Conservation (phyloP, 306 rosid species). For the Rosa multiflora region DNA sequence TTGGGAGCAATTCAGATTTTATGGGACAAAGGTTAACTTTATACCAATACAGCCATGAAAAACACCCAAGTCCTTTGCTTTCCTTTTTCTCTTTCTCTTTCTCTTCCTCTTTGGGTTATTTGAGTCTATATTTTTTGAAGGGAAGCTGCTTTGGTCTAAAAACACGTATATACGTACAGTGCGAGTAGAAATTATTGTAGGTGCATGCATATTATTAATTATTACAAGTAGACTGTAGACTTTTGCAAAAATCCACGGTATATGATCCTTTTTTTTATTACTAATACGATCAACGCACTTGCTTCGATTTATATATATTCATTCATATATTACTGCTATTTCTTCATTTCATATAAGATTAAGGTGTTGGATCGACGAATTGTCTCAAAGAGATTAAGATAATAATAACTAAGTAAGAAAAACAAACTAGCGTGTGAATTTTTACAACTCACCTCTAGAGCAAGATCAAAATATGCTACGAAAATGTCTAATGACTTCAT, state of each 20-base stretch:
- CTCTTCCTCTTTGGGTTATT: not conserved
- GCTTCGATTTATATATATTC: too few relatives aligned
- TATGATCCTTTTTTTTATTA: too few relatives aligned
- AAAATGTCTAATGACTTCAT: too few relatives aligned
- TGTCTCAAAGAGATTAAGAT: too few relatives aligned
- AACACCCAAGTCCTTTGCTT: conserved; percentile 26
- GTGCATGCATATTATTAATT: not conserved
- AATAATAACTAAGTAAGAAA: too few relatives aligned
- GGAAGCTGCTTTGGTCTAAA: not conserved
- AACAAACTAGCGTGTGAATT: not conserved
- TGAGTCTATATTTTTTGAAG: not conserved
- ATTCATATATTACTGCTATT: too few relatives aligned
- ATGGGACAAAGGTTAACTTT: conserved; percentile 19
- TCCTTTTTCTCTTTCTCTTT: not conserved
- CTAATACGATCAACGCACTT: not conserved
- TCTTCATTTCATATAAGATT: too few relatives aligned
- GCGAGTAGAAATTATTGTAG: not conserved
- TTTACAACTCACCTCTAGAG: not conserved
- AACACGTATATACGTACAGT: not conserved
- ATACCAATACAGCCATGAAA: conserved; percentile 25
- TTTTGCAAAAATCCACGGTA: not conserved
- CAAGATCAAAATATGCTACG: too few relatives aligned
- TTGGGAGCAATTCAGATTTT: conserved; percentile 23
- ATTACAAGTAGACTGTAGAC: too few relatives aligned
- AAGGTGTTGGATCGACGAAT: too few relatives aligned